Base-by-base conservation (phyloP, 768 basidiomycete species). In the Auricularia sp. region DNA sequence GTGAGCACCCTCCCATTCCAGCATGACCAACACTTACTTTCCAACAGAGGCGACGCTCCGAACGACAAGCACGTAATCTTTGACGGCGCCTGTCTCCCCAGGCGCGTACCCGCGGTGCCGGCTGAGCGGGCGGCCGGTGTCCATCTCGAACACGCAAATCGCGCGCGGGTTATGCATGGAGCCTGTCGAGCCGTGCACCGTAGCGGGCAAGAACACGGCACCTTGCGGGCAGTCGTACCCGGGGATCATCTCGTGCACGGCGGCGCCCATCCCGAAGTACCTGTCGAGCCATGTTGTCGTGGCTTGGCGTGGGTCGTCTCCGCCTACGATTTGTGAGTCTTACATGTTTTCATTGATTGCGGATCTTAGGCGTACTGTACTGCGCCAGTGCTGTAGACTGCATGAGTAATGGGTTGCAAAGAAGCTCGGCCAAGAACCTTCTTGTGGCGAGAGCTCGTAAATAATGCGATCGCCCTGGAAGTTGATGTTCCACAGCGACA, bases 191-290 rank as follows among this genome's bases (percentile, higher is more conserved):
- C 78, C 74, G 68, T 81, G 80, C 0, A 83, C 82, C 6, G 83
- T 83, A 0, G 83, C 83, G 2, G 84, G 82, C n/a, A 88, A 74
- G 70, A 78, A 84, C 11, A 83, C 76, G 0, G 86, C 80, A 61
- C 86, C 84, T 65, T 80, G 73, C 3, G 87, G 87, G 67, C 86
- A 87, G 70, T 88, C 87, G 70, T 87, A 87, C 53, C 83, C 81
- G 0, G 81, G 79, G n/a, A 88, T 78, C 76, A 87, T 75, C 44
- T 85, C 80, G n/a, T 83, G 79, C n/a, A 82, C 80, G 3, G 77
- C 60, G 14, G 70, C 69, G 0, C 86, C 86, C 76, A 51, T 51
- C 11, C 47, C 47, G 16, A 51, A 51, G 18, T 51, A 51, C 18
- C 47, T 75, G 66, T 87, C 86, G 11, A 86, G 78, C 80, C 83